Evolutionary conservation across 176 grass and related monocot species (phyloP).

Genomic region (Eragrostis curvula): DNA sequence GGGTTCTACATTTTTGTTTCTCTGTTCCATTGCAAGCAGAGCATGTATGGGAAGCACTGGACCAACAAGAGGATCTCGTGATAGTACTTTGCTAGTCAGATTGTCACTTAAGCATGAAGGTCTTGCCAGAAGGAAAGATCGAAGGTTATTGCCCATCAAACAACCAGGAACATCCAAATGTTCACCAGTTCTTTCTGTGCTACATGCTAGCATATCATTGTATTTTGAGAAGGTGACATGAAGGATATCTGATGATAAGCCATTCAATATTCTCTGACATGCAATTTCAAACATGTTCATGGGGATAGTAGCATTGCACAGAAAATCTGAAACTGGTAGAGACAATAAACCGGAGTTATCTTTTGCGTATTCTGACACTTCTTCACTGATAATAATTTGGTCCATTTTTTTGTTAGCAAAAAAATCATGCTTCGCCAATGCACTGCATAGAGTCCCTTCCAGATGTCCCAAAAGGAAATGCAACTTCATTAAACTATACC

Average conservation of each 20-base stretch:
- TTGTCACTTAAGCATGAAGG: conserved; percentile 69
- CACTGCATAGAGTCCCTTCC: conserved; percentile 62
- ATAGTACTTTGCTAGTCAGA: conserved; percentile 56
- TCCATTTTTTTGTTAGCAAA: conserved; percentile 28
- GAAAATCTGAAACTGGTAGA: conserved; percentile 58
- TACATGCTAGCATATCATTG: conserved; percentile 57
- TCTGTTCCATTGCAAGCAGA: conserved; percentile 83
- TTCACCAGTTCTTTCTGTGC: conserved; percentile 47
- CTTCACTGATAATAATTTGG: conserved; percentile 62
- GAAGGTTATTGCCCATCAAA: conserved; percentile 38
- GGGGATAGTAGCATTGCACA: conserved; percentile 64
- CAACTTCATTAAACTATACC: conserved; percentile 55
- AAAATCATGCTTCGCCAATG: conserved; percentile 49
- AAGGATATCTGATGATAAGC: conserved; percentile 59
- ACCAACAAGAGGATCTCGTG: conserved; percentile 61
- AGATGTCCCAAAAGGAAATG: conserved; percentile 64
- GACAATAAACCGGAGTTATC: conserved; percentile 40
- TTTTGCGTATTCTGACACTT: conserved; percentile 56
- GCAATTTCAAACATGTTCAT: conserved; percentile 86
- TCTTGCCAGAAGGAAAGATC: conserved; percentile 63
- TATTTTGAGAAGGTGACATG: conserved; percentile 66
- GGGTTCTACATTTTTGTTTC: conserved; percentile 32
- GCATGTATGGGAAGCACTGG: conserved; percentile 78
- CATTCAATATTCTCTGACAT: conserved; percentile 65
- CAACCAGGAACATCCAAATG: conserved; percentile 67